Conservation (phyloP, 176 grass and related monocot species). For the Themeda triandra region DNA sequence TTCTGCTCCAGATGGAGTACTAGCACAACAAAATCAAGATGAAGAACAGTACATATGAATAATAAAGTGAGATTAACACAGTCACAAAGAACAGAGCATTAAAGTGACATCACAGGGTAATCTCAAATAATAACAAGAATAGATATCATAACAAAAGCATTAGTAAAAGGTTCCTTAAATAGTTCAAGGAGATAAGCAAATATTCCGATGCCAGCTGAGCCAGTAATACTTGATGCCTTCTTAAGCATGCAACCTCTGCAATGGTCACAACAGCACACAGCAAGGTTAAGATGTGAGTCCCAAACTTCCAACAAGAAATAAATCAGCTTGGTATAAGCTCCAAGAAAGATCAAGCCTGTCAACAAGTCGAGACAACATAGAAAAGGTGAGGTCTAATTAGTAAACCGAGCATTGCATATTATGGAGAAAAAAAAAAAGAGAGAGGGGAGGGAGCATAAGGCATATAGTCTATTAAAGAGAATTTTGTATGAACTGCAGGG, state of each 20-base stretch:
- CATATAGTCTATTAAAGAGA: neutral
- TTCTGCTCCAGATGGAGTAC: constrained; percentile 8
- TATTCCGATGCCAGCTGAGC: constrained; percentile 5
- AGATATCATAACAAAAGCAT: constrained; percentile 36
- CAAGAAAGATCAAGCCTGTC: constrained; percentile 80
- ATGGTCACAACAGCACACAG: constrained; percentile 78
- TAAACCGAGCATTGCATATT: neutral
- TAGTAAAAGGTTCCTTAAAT: constrained; percentile 42
- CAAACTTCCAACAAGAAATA: constrained; percentile 89
- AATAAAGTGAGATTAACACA: constrained; percentile 23
- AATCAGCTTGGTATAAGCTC: constrained; percentile 69
- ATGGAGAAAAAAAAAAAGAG: neutral
- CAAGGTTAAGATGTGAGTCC: constrained; percentile 88
- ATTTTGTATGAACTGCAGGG: neutral
- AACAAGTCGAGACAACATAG: constrained; percentile 42
- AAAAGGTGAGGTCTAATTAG: constrained; percentile 25
- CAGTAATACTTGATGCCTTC: constrained; percentile 28
- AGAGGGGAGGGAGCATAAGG: neutral
- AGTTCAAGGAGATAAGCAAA: constrained; percentile 35
- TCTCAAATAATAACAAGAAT: constrained; percentile 28
- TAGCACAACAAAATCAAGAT: constrained; percentile 24
- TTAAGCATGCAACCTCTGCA: constrained; percentile 69
- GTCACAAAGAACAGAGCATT: constrained; percentile 30
- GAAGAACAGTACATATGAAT: constrained; percentile 15
- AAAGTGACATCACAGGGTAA: constrained; percentile 31